Conservation (phyloP, 257 asterid genomes). For the Penstemon barbatus region DNA sequence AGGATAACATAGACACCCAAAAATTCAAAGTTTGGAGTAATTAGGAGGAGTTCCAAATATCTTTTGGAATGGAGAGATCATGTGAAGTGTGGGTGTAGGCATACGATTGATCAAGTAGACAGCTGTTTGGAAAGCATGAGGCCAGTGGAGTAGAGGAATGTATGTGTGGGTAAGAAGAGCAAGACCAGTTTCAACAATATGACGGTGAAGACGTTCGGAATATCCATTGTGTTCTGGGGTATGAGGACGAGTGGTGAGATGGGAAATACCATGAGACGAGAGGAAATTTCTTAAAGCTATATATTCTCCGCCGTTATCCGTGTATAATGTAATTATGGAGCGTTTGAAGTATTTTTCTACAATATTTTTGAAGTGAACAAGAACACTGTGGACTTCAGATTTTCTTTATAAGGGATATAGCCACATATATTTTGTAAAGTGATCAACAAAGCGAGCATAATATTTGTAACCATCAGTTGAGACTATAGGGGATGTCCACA, state of each 20-base stretch:
- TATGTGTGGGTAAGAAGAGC: background rate
- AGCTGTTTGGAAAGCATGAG: background rate
- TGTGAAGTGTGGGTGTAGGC: no score
- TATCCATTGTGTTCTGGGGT: slow-evolving; percentile 10
- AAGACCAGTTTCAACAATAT: slow-evolving; percentile 13
- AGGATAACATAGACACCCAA: no score
- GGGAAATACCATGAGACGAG: background rate
- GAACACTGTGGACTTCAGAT: background rate
- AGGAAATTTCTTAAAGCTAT: background rate
- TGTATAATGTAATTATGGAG: background rate
- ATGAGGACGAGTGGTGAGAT: slow-evolving; percentile 6
- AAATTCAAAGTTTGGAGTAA: no score
- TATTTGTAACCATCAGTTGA: background rate
- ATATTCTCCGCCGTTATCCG: background rate
- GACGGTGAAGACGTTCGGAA: background rate
- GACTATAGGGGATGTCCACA: background rate
- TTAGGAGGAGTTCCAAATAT: no score
- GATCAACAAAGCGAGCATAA: background rate
- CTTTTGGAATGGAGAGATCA: no score
- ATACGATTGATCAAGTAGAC: background rate
- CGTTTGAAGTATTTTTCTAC: background rate
- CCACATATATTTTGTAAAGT: background rate
- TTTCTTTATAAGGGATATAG: background rate
- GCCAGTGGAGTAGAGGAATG: background rate
- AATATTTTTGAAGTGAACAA: background rate